Conservation (phyloP, 169 alveolate genomes). For the Cryptosporidium meleagridis region DNA sequence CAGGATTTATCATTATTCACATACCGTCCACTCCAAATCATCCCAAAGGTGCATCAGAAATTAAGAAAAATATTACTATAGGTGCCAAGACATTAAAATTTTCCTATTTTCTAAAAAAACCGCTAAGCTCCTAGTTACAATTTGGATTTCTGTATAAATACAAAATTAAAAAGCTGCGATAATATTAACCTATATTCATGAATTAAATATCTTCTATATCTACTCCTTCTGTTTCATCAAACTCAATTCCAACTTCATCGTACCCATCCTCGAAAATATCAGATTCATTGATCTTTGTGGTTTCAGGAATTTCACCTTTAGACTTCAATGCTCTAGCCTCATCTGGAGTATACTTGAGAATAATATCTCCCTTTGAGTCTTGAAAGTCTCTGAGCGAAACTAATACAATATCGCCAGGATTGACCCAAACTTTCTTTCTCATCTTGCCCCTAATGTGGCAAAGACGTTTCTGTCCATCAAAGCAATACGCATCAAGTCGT, state of each 20-base stretch:
- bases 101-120: not conserved
- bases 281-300: constrained; percentile 93
- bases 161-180: not conserved
- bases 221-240: constrained; percentile 82
- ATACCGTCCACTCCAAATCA: not conserved
- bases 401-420: constrained; percentile 94
- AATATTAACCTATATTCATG: not conserved
- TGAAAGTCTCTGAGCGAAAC: constrained; percentile 97
- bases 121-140: not conserved
- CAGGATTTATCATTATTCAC: not conserved
- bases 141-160: not conserved
- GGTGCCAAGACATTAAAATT: not conserved
- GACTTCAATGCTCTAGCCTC: constrained; percentile 96
- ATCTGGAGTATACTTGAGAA: constrained; percentile 96
- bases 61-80: not conserved
- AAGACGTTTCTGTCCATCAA: constrained; percentile 96
- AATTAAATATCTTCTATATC: constrained; percentile 69
- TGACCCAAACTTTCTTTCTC: constrained; percentile 98
- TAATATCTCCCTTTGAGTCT: constrained; percentile 98
- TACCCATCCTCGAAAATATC: constrained; percentile 89
- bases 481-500: constrained; percentile 96
- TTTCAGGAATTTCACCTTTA: constrained; percentile 97
- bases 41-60: not conserved
- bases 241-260: constrained; percentile 89
- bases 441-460: constrained; percentile 97